phyloP scores from a whole-genome alignment of 2,329 filamentous ascomycete genomes.

The Calonectria hawksworthii region DNA sequence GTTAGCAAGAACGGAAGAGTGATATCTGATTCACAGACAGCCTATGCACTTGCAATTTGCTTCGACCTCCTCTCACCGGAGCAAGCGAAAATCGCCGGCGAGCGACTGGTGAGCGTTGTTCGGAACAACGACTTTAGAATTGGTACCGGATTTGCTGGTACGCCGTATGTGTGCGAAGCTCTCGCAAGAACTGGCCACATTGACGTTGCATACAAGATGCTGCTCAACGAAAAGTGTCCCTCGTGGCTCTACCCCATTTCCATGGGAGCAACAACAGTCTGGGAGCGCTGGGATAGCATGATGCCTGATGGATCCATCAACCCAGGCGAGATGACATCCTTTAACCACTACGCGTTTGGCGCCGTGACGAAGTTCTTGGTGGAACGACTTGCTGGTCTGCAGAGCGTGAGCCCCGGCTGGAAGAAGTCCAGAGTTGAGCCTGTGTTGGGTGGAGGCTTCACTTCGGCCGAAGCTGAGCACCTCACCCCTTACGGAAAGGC shows the following conservation, averaged over 20 bases:
- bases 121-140: slow-evolving; percentile 36
- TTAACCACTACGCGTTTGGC: slow-evolving; percentile 59
- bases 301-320: slow-evolving; percentile 55
- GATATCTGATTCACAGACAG: slow-evolving; percentile 41
- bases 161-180: slow-evolving; percentile 49
- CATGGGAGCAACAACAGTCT: slow-evolving; percentile 57
- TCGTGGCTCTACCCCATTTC: slow-evolving; percentile 56
- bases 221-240: slow-evolving; percentile 51
- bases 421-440: slow-evolving; percentile 37
- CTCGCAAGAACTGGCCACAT: slow-evolving; percentile 32
- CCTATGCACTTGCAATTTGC: slow-evolving; percentile 40
- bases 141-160: slow-evolving; percentile 54
- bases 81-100: slow-evolving; percentile 27
- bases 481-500: slow-evolving; percentile 40
- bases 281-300: slow-evolving; percentile 59
- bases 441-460: slow-evolving; percentile 37
- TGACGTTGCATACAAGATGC: slow-evolving; percentile 52
- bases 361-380: slow-evolving; percentile 56
- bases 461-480: slow-evolving; percentile 36
- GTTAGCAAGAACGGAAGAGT: slow-evolving; percentile 41
- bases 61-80: slow-evolving; percentile 32
- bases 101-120: slow-evolving; percentile 35
- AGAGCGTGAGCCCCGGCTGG: slow-evolving; percentile 42
- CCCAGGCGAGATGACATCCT: slow-evolving; percentile 56
- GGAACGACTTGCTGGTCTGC: slow-evolving; percentile 41